phyloP scores from a whole-genome alignment of 345 rosid species.

The Arabis alpina region DNA sequence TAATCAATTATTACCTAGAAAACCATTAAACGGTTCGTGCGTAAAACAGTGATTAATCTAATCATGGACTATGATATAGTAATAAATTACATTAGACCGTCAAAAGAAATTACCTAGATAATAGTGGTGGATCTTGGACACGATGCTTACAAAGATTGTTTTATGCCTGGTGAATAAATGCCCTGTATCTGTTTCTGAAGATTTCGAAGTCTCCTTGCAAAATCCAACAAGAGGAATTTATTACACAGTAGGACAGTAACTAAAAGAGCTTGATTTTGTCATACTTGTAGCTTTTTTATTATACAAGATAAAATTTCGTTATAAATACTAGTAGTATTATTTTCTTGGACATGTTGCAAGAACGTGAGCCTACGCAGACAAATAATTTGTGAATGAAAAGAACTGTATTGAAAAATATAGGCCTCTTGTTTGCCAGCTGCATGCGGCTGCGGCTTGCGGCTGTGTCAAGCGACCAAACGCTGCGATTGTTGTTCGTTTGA shows the following conservation, averaged over 20 bases:
- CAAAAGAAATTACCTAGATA: constrained; percentile 8
- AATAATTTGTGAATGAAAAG: background rate
- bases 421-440: too few species aligned
- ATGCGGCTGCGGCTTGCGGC: too few species aligned
- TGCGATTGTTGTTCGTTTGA: too few species aligned
- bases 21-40: constrained; percentile 1
- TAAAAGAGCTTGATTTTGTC: constrained; percentile 1
- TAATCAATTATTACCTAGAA: background rate
- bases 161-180: constrained; percentile 28
- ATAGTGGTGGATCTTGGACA: constrained; percentile 23
- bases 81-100: background rate
- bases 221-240: constrained; percentile 5
- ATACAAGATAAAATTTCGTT: background rate
- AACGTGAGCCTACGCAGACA: constrained; percentile 28
- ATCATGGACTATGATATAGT: background rate
- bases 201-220: constrained; percentile 2
- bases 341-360: constrained; percentile 34
- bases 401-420: background rate
- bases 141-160: constrained; percentile 13
- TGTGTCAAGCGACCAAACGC: too few species aligned
- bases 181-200: constrained; percentile 3
- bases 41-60: constrained; percentile 18
- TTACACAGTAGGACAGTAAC: constrained; percentile 6
- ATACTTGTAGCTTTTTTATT: background rate
- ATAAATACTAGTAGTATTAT: constrained; percentile 15